Evolutionary conservation across 2,329 filamentous ascomycete genomes (phyloP).

Genomic region (Exophiala alcalophila): DNA sequence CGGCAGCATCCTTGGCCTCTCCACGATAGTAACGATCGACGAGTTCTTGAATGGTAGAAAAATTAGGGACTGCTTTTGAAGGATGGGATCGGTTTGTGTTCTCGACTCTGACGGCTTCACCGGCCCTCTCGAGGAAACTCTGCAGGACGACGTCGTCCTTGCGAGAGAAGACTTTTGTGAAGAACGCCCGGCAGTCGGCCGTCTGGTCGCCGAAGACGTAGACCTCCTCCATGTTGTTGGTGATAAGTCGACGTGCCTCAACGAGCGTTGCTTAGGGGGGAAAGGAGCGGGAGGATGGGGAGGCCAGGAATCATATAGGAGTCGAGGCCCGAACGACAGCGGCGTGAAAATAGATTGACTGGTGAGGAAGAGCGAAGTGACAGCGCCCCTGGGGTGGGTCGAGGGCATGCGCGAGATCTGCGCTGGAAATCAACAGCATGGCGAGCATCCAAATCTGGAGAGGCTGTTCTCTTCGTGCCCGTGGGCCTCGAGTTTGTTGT

Average conservation of each 20-base stretch:
- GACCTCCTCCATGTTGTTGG: conserved; percentile 34
- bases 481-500: conserved; percentile 20
- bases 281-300: conserved; percentile 19
- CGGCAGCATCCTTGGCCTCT: conserved; percentile 36
- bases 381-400: conserved; percentile 28
- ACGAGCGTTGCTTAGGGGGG: conserved; percentile 27
- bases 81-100: conserved; percentile 34
- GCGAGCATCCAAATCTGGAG: conserved; percentile 29
- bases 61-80: conserved; percentile 31
- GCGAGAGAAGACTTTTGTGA: conserved; percentile 41
- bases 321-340: conserved; percentile 11
- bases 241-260: conserved; percentile 27
- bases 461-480: conserved; percentile 26
- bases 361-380: conserved; percentile 20
- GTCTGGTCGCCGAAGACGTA: conserved; percentile 50
- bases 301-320: conserved; percentile 29
- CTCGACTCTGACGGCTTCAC: conserved; percentile 42
- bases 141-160: conserved; percentile 44
- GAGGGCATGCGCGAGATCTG: conserved; percentile 29
- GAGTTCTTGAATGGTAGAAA: conserved; percentile 32
- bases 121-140: conserved; percentile 44
- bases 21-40: conserved; percentile 32
- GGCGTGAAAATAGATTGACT: conserved; percentile 30
- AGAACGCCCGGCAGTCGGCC: conserved; percentile 41
- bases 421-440: conserved; percentile 30